Evolutionary conservation across 495 filamentous ascomycete genomes (phyloP), one percentile per base, ranked within the genome.

Genomic region (Pyronema domesticum): DNA sequence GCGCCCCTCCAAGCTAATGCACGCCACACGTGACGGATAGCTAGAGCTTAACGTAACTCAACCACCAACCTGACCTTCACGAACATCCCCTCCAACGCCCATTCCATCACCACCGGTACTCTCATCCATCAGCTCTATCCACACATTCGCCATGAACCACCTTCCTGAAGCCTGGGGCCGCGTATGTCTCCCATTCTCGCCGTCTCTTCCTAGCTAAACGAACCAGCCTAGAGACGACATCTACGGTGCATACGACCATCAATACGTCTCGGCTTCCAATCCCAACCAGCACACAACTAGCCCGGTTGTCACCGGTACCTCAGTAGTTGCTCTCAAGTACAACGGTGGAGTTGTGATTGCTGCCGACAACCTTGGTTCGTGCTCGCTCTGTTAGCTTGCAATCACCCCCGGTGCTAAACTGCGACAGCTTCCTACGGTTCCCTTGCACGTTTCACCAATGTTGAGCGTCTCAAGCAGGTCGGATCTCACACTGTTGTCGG

Each of bases 301-400:
- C 1, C 91, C 91, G 58, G 77, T 93, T 55, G 91, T 96, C 47
- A 98, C 91, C 44, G 91, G 91, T 67, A 95, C 91, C 17, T 95
- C 89, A 19, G 93, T 98, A 15, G 68, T 98, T 46, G 91, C 80
- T 46, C 75, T 94, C 51, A 95, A 95, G 73, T 98, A 85, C 73
- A 89, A 86, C 63, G 86, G 89, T 62, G 91, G 91, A 67, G 87
- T 96, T 51, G 89, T 88, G 58, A 88, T 98, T 67, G 91, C 88
- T 51, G 86, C 93, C 57, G 91, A 98, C 70, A 96, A 96, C 71
- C 73, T 98, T 54, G 89, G 89, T 94, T 19, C 18, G 35, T 59
- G 39, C 45, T 43, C 8, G 36, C 7, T 37, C 40, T 39, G 46
- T 50, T 13, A 13, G 14, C 30, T n/a, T 33, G 33, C 37, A n/a